Percentiles rank a stretch among this genome's conserved stretches.
phyloP scores from a whole-genome alignment of 345 rosid genomes.

The Reutealis trisperma region DNA sequence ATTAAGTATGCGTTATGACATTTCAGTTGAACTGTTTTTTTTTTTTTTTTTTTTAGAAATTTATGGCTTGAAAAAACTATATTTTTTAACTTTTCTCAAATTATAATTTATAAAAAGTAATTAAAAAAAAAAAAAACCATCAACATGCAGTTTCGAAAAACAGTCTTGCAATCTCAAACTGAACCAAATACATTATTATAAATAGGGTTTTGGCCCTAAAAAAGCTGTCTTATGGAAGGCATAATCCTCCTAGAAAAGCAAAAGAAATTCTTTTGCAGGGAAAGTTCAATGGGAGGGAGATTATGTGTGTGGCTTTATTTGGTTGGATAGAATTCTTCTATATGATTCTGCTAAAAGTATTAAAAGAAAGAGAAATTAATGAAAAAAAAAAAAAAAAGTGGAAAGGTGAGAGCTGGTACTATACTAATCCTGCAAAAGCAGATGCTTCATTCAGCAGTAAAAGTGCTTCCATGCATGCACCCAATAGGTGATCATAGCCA shows the following conservation, averaged over 20 bases:
- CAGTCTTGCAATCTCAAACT: too few relatives aligned
- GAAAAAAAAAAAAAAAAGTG: neutral
- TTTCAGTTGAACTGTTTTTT: too few relatives aligned
- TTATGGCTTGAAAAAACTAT: too few relatives aligned
- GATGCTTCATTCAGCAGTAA: constrained; percentile 3
- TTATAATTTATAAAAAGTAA: too few relatives aligned
- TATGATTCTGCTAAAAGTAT: neutral
- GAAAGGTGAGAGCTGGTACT: neutral
- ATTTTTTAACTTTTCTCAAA: too few relatives aligned
- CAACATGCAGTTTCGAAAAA: too few relatives aligned
- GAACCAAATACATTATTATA: too few relatives aligned
- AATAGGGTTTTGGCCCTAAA: neutral
- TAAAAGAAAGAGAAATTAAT: neutral
- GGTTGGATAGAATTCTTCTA: neutral
- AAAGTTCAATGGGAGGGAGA: neutral
- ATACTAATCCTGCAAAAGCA: constrained; percentile 9
- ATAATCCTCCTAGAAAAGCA: neutral
- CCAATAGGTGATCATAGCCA: neutral
- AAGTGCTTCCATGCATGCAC: neutral
- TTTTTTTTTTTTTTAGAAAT: too few relatives aligned
- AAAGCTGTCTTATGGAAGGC: neutral
- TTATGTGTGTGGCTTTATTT: neutral
- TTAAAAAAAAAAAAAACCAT: too few relatives aligned
- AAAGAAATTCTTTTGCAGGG: neutral
- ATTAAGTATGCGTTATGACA: too few relatives aligned